These are phyloP conservation scores for Arthrobotrys pseudoclavata DNA, from an alignment of 2,329 filamentous ascomycete genomes.

Conservation along the genomic window DNA sequence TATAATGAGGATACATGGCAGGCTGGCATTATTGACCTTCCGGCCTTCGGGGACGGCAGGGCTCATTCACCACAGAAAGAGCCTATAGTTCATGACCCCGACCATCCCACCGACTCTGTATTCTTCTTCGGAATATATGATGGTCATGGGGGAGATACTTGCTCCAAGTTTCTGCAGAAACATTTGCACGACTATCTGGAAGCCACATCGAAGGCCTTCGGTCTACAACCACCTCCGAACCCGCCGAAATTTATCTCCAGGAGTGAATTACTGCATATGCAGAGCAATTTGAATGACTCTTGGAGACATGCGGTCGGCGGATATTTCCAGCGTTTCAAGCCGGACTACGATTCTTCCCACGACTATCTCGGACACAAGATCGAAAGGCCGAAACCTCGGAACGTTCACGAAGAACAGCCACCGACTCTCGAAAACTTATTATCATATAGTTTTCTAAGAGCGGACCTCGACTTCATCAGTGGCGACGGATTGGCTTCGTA, in stretches of 20 bases:
- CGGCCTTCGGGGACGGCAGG: constrained; percentile 77
- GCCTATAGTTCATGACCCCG: constrained; percentile 38
- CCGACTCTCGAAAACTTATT: constrained; percentile 82
- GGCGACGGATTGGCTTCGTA: constrained; percentile 76
- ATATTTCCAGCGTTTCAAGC: constrained; percentile 92
- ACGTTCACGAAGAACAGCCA: constrained; percentile 63
- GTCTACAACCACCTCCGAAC: constrained; percentile 51
- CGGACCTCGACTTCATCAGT: constrained; percentile 92
- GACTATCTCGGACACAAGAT: constrained; percentile 62
- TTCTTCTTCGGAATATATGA: constrained; percentile 99
- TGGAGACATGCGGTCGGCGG: constrained; percentile 91
- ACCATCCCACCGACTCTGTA: constrained; percentile 66
- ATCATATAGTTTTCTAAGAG: constrained; percentile 91
- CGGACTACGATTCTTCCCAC: constrained; percentile 73
- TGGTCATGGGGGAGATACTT: constrained; percentile 91
- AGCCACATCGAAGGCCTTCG: constrained; percentile 76
- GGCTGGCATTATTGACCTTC: constrained; percentile 91
- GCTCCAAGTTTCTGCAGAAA: constrained; percentile 86
- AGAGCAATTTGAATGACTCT: constrained; percentile 78
- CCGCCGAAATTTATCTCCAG: constrained; percentile 64
- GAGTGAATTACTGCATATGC: constrained; percentile 76
- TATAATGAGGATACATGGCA: constrained; percentile 97
- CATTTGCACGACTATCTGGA: constrained; percentile 91
- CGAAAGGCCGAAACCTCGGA: constrained; percentile 52
- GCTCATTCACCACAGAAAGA: constrained; percentile 34